Evolutionary conservation across 495 filamentous ascomycete genomes (phyloP), one percentile per base, ranked within the genome.

Genomic region (Annulohypoxylon bovei): DNA sequence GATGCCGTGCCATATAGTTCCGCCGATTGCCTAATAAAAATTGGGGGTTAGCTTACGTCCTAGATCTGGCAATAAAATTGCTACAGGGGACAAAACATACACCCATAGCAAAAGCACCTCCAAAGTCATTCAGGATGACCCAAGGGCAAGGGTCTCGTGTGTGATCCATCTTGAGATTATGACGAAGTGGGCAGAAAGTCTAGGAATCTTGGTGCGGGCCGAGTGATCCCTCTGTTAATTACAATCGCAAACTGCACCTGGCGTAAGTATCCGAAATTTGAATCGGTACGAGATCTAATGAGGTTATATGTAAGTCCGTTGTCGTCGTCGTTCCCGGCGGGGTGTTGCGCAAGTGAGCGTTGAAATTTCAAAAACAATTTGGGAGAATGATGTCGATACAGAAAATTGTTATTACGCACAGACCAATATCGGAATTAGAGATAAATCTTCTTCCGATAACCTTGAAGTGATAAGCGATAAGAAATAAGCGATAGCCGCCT

Each of bases 41-140:
- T 8, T 37, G 25, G 12, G 8, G 2, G 39, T 69, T 47, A 59
- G 65, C 53, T 25, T 8, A n/a, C 7, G 28, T 20, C 7, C 23
- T 16, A 54, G n/a, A 37, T 7, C 27, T 33, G 4, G 35, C 18
- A 9, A 32, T 2, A 25, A 11, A 18, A 12, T 62, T 7, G 46
- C 22, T 39, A 23, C 4, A 27, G 50, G 30, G 14, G 46, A 32
- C 7, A 8, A 52, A 40, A 88, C 91, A 59, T 91, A 96, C 93
- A 65, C 95, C 95, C 95, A 99, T 99, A 75, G 88, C 90, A 77
- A 99, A 98, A 55, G 95, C 96, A 79, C 95, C 95, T 69, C 95
- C 95, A 71, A 98, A 98, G 79, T 99, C 95, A 79, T 92, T 97
- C 65, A 98, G 86, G 63, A 94, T 89, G 73, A 98, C 95, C 93